phyloP scores from a whole-genome alignment of 2,329 filamentous ascomycete species.

The Penicillium griseofulvum region DNA sequence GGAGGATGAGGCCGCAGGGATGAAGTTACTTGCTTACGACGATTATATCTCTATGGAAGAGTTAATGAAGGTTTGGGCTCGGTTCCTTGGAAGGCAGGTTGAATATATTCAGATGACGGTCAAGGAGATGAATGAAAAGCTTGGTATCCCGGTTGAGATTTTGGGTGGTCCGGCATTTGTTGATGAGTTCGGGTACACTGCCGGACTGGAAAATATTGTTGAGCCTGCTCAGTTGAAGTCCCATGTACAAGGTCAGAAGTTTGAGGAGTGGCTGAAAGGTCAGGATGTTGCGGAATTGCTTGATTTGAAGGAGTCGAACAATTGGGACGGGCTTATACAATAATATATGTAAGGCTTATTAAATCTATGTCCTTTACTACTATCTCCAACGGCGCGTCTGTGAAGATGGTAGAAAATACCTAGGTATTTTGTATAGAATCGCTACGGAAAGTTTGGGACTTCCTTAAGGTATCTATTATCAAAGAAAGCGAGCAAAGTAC shows the following conservation, averaged over 20 bases:
- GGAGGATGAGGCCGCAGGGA: constrained; percentile 37
- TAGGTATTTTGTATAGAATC: too few species aligned
- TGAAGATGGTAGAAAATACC: too few species aligned
- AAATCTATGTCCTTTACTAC: too few species aligned
- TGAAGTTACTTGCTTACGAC: constrained; percentile 49
- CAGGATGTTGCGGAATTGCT: neutral
- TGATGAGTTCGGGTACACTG: constrained; percentile 45
- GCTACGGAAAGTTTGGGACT: too few species aligned
- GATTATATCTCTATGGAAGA: constrained; percentile 37
- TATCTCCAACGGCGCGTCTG: too few species aligned
- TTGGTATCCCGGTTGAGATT: constrained; percentile 32
- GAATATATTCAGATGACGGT: constrained; percentile 28
- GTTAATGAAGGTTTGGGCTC: constrained; percentile 36
- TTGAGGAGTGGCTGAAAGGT: constrained; percentile 1
- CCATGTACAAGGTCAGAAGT: neutral
- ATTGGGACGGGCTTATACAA: neutral
- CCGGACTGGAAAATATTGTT: constrained; percentile 39
- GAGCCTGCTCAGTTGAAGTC: constrained; percentile 40
- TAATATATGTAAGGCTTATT: neutral
- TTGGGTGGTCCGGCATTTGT: constrained; percentile 38
- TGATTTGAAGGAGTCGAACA: neutral
- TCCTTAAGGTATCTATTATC: too few species aligned
- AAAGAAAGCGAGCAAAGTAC: too few species aligned
- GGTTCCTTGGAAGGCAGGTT: constrained; percentile 39
- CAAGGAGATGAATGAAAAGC: constrained; percentile 33